Base-by-base conservation (phyloP, 306 rosid species). In the Vigna nakashimae region DNA sequence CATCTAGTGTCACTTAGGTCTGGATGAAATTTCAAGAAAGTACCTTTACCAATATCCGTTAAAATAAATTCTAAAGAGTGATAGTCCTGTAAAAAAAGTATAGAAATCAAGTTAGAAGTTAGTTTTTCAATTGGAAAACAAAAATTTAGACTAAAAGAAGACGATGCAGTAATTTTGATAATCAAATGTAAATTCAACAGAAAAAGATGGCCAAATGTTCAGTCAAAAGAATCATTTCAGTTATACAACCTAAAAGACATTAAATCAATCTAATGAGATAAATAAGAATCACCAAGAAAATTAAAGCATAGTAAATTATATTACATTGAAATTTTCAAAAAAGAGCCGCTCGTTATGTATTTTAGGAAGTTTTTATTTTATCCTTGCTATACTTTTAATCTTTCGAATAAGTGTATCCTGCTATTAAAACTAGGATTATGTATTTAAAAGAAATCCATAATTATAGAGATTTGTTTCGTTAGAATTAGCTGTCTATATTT, bases 11-110 rank as follows among this genome's bases (percentile, higher is more conserved):
- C 75, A 87, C 72, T 48, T 62, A 58, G 73, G 36, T 67, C 55
- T 72, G 82, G 77, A 38, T 32, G 16, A 76, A 82, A 52, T 60
- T 69, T 58, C 70, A 60, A 65, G 34, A 53, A 74, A 70, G 67
- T 84, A 95, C 99, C 99, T 91, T 84, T 86, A 66, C 96, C 93
- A 83, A 92, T 82, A 77, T 95, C 98, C 22, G 93, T 92, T 48
- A 95, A 91, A 80, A 90, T 83, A 32, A 92, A 73, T 48, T 95
- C 94, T 79, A 92, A 46, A 36, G 77, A 71, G 81, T 92, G 91
- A 67, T 71, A n/a, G 24, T 92, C 98, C 99, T 95, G 97, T 58
- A 67, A 82, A 59, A 30, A 80, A 65, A 5, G 65, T 34, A 72
- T 46, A 65, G 59, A 73, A 60, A 78, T 59, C 58, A 53, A 72